phyloP scores from a whole-genome alignment of 73 alveolate species.

The Tetrahymena malaccensis region DNA sequence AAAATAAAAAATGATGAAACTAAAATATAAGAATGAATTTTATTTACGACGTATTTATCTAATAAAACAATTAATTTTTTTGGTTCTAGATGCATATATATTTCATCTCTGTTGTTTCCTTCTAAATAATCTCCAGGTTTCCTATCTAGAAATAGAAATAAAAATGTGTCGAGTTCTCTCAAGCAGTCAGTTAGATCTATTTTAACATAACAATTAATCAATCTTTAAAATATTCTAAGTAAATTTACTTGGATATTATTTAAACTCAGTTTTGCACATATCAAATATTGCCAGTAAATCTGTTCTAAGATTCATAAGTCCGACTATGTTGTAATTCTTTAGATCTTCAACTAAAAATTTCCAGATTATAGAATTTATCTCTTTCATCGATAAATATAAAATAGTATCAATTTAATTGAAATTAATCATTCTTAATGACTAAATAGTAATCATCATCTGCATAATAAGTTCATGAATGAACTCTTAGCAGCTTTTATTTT shows the following conservation, averaged over 20 bases:
- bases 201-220: not conserved
- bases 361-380: not conserved
- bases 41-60: not conserved
- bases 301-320: not conserved
- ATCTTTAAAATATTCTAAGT: not conserved
- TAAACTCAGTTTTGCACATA: not conserved
- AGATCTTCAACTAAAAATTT: not conserved
- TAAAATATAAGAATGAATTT: not conserved
- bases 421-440: not conserved
- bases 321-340: not conserved
- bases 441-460: not conserved
- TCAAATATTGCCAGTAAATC: not conserved
- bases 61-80: not conserved
- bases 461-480: not conserved
- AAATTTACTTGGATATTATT: not conserved
- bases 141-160: not conserved
- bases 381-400: not conserved
- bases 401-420: not conserved
- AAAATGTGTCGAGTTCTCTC: not conserved
- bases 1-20: not conserved
- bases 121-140: not conserved
- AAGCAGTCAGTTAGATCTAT: not conserved
- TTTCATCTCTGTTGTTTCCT: not conserved
- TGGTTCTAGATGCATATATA: not conserved
- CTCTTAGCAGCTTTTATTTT: not conserved